Base-by-base conservation (phyloP, 495 filamentous ascomycete species). In the Penicillium soppii region DNA sequence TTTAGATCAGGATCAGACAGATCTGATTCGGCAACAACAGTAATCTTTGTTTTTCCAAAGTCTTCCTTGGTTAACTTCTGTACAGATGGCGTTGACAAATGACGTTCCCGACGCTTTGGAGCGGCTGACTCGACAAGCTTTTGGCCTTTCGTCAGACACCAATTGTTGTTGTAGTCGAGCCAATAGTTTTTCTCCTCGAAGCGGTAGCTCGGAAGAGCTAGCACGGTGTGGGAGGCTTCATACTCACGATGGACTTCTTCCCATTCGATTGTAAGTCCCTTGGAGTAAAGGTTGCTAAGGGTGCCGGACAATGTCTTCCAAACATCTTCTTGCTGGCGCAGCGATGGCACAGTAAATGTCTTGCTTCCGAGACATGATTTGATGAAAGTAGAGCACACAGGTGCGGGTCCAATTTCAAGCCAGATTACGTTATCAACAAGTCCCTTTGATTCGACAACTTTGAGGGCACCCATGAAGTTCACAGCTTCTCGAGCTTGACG, bases 171-270 rank as follows among this genome's bases (percentile, higher is more conserved):
- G 50, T 77, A 77, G 7, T 57, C 55, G n/a, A 88, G 75, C 87
- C 87, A 90, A 67, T 86, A 88, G 52, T 82, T 75, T 67, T 87
- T 88, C 8, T 80, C 62, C 38, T 90, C 84, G 62, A 81, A 91
- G 1, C 73, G 73, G 52, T 91, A 91, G 9, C 76, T 62, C 17
- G 87, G 87, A 2, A 90, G 75, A 10, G 76, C 63, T 1, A 89
- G 56, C n/a, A 87, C 68, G n/a, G 73, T 66, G 7, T 81, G 36
- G 4, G 15, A 13, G 15, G 16, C 15, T 3, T 39, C 22, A 12
- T 40, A 49, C 8, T 36, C 23, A 0, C 5, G 12, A 9, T 49
- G 47, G 7, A 40, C 13, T 9, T 13, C 47, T 0, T 17, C 13
- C 47, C 47, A 49, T 16, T 39, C 47, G 13, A 49, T 27, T 1